Base-by-base conservation (phyloP, 495 filamentous ascomycete genomes). In the Penicillium argentinense region DNA sequence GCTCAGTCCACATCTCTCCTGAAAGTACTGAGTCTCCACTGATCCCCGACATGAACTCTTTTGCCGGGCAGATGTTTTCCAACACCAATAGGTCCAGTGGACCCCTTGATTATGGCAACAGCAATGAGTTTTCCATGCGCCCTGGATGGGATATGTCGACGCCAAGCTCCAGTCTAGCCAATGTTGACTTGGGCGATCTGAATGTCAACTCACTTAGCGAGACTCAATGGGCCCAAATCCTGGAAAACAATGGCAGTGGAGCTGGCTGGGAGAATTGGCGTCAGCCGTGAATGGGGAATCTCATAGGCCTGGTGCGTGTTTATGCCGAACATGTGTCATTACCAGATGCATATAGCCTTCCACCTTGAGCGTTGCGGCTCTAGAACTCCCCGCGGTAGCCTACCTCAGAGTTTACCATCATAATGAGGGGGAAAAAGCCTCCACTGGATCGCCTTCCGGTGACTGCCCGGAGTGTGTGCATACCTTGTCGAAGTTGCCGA, bases 151-250 rank as follows among this genome's bases (percentile, higher is more conserved):
- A 69, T 19, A 44, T 64, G 34, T 19, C 56, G n/a, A 41, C 51
- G 0, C 32, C 53, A 2, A 47, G 37, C 37, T 24, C 53, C 1
- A 59, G 53, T 9, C 13, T 49, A 13, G 43, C 41, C 24, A 56
- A 51, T 28, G 29, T 51, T 24, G 58, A 61, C 36, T 54, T 63
- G 27, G 55, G 45, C 11, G 47, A 28, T 33, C 9, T 57, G 2
- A 54, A 53, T 7, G 46, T 68, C 13, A 59, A 66, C 21, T 33
- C 51, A 6, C 49, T 71, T 23, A 64, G 36, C 39, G 64, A 66
- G 9, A 57, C 56, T 12, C 68, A 74, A 29, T 72, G 69, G 66
- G 66, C 66, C 2, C 62, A 71, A 19, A 60, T 71, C 1, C 25
- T 69, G 41, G 48, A 55, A 12, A 47, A 45, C 17, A 47, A 34